These are phyloP conservation scores for Aspergillus bertholletiae DNA, from an alignment of 495 filamentous ascomycete genomes.

Conservation along the genomic window DNA sequence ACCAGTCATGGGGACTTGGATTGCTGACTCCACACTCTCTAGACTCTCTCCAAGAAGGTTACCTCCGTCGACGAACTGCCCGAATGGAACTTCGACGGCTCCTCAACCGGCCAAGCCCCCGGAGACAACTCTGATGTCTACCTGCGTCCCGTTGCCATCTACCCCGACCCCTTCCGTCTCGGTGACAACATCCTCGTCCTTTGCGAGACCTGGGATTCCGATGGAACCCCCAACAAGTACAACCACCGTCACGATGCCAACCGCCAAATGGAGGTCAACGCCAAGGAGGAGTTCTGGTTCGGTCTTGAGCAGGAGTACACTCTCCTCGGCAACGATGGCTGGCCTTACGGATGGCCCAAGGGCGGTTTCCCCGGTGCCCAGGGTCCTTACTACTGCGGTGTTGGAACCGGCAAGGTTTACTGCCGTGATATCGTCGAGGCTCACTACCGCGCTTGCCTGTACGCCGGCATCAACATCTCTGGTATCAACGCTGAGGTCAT, in stretches of 20 bases:
- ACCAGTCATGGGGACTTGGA: background rate
- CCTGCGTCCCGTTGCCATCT: conserved; percentile 86
- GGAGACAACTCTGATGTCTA: conserved; percentile 98
- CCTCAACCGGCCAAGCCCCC: conserved; percentile 88
- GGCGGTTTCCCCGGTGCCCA: conserved; percentile 95
- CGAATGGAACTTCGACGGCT: conserved; percentile 99
- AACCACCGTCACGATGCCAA: conserved; percentile 90
- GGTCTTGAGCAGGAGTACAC: conserved; percentile 99
- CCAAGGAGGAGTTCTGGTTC: conserved; percentile 87
- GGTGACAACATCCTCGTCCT: conserved; percentile 89
- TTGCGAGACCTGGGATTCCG: conserved; percentile 91
- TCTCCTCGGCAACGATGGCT: conserved; percentile 78
- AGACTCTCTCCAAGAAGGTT: conserved; percentile 75
- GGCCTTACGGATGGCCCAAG: conserved; percentile 92
- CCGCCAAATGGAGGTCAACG: conserved; percentile 85
- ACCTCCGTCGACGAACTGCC: conserved; percentile 75
- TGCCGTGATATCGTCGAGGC: conserved; percentile 98
- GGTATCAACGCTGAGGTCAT: conserved; percentile 99
- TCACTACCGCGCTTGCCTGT: conserved; percentile 97
- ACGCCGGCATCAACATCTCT: conserved; percentile 87
- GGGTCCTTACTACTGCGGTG: conserved; percentile 99
- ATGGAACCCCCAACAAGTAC: conserved; percentile 97
- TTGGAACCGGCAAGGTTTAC: conserved; percentile 94
- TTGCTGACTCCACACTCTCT: conserved; percentile 6
- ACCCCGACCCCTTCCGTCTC: conserved; percentile 87